These are phyloP conservation scores for Pythium phragmitis DNA, from an alignment of 352 stramenopile species.

Conservation along the genomic window DNA sequence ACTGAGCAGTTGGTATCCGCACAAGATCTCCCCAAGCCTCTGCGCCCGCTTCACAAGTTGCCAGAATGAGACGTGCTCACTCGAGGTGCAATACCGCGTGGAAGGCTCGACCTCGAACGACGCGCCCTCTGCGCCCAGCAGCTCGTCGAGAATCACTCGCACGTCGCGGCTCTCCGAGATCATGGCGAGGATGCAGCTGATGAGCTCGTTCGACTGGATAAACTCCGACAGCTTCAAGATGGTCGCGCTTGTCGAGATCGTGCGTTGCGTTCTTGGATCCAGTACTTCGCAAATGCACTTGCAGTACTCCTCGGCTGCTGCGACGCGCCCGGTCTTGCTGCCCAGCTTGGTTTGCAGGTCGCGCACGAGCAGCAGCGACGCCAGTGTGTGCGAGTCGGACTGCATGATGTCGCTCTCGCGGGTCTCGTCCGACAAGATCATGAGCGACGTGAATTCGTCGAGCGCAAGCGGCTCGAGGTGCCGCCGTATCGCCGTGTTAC, in stretches of 20 bases:
- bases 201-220: constrained; percentile 88
- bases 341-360: constrained; percentile 52
- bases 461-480: constrained; percentile 65
- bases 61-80: constrained; percentile 73
- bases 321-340: constrained; percentile 8
- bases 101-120: constrained; percentile 77
- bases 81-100: constrained; percentile 49
- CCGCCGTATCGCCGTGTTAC: constrained; percentile 78
- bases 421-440: constrained; percentile 78
- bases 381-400: constrained; percentile 86
- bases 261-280: constrained; percentile 81
- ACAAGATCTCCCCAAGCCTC: constrained; percentile 62
- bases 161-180: constrained; percentile 86
- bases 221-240: constrained; percentile 83
- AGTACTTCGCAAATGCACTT: constrained; percentile 88
- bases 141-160: constrained; percentile 73
- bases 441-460: constrained; percentile 73
- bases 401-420: constrained; percentile 80
- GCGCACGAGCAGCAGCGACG: constrained; percentile 81
- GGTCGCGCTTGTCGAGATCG: constrained; percentile 69
- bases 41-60: constrained; percentile 67
- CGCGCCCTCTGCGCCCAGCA: constrained; percentile 64
- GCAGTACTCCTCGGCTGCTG: constrained; percentile 35
- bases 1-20: constrained; percentile 66
- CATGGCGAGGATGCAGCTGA: constrained; percentile 86